These are phyloP conservation scores for Glaciozyma martinii DNA, from an alignment of 768 basidiomycete genomes.

Conservation along the genomic window DNA sequence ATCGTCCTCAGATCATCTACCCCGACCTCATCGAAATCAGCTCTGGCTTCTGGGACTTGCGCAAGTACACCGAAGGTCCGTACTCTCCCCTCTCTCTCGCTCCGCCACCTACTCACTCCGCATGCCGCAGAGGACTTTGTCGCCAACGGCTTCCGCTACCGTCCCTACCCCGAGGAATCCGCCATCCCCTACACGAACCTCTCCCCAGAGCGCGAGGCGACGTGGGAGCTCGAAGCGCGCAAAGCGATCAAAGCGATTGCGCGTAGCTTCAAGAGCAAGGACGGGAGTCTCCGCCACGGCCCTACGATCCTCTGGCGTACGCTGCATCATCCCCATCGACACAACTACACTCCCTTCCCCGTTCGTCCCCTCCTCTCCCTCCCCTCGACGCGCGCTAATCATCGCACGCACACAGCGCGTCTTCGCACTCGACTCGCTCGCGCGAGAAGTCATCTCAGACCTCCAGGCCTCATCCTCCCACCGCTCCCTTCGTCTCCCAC, in stretches of 20 bases:
- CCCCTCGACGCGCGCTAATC: neutral
- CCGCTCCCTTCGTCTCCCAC: neutral
- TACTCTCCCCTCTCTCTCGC: neutral
- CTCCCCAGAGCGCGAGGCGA: constrained; percentile 7
- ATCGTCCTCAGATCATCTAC: constrained; percentile 24
- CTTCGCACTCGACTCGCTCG: constrained; percentile 24
- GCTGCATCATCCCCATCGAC: constrained; percentile 27
- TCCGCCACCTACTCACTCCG: neutral
- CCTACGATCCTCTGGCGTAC: constrained; percentile 26
- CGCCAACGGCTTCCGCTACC: constrained; percentile 19
- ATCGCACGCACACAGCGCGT: constrained; percentile 15
- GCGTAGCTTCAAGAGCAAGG: constrained; percentile 11
- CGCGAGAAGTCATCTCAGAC: constrained; percentile 26
- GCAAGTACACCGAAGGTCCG: constrained; percentile 29
- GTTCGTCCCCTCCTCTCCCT: neutral
- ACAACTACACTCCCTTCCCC: constrained; percentile 31
- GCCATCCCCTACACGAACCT: constrained; percentile 29
- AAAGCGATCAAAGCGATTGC: constrained; percentile 23
- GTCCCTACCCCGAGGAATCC: constrained; percentile 30
- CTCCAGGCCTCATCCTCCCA: constrained; percentile 1
- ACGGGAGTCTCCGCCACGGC: constrained; percentile 19
- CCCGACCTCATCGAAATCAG: constrained; percentile 30
- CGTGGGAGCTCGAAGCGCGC: constrained; percentile 27
- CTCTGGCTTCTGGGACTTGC: constrained; percentile 31
- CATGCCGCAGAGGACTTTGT: constrained; percentile 26